Evolutionary conservation across 805 yeast genomes (phyloP).

Genomic region (Starmerella stellata): DNA sequence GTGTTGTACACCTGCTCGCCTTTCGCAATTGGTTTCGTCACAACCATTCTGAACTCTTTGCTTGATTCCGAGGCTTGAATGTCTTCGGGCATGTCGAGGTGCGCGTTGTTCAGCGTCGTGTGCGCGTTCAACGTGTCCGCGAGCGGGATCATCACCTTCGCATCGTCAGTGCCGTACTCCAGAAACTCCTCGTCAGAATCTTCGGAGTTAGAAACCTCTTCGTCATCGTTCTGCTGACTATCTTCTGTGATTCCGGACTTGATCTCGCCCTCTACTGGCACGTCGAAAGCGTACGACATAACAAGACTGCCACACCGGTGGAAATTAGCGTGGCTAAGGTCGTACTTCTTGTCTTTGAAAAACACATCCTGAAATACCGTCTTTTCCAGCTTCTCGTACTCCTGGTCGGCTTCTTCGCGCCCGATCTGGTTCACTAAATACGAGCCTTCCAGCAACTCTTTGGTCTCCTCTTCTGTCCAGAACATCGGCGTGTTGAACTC

Average conservation of each 20-base stretch:
- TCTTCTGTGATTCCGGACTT: neutral
- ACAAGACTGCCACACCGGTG: conserved; percentile 60
- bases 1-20: conserved; percentile 74
- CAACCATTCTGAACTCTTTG: conserved; percentile 44
- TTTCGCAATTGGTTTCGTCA: conserved; percentile 38
- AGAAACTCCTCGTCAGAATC: conserved; percentile 19
- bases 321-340: conserved; percentile 32
- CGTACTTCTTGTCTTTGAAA: neutral
- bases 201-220: conserved; percentile 17
- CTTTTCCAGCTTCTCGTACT: conserved; percentile 34
- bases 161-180: conserved; percentile 24
- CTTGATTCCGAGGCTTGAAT: conserved; percentile 2
- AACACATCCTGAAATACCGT: conserved; percentile 22
- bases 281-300: conserved; percentile 83
- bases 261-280: conserved; percentile 19
- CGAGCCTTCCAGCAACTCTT: conserved; percentile 46
- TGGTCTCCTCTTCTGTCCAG: conserved; percentile 50
- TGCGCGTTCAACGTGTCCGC: conserved; percentile 87
- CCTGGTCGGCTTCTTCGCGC: conserved; percentile 40
- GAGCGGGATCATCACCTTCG: conserved; percentile 78
- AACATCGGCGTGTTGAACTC: conserved; percentile 53
- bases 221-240: conserved; percentile 25
- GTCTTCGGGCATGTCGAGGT: conserved; percentile 33
- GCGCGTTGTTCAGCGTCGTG: conserved; percentile 58
- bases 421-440: conserved; percentile 56